phyloP scores from a whole-genome alignment of 2,329 filamentous ascomycete species.

The Colletotrichum zoysiae region DNA sequence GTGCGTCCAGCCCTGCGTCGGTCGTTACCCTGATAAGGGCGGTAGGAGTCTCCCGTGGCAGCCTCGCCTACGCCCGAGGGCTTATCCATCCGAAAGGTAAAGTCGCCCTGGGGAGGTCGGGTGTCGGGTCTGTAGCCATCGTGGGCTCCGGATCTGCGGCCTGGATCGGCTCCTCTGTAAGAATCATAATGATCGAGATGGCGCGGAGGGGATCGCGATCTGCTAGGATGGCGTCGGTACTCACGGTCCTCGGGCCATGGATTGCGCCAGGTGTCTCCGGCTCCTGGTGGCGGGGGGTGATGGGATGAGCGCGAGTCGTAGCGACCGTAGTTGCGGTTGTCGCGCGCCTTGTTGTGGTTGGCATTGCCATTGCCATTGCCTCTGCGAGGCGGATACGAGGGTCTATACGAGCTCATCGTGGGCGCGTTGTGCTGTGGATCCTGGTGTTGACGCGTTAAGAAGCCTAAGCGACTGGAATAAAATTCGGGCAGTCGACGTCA shows the following conservation, averaged over 20 bases:
- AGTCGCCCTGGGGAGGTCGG: constrained; percentile 60
- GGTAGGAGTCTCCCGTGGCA: constrained; percentile 48
- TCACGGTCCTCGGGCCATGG: constrained; percentile 41
- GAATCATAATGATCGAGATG: constrained; percentile 27
- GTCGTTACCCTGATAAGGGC: constrained; percentile 44
- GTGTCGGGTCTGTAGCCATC: constrained; percentile 53
- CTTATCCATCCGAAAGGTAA: constrained; percentile 67
- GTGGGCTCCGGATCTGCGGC: constrained; percentile 35
- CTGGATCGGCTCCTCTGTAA: constrained; percentile 35
- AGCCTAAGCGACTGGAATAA: constrained; percentile 17
- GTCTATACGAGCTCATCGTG: constrained; percentile 40
- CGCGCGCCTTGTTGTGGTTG: constrained; percentile 1
- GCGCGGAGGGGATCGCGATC: constrained; percentile 33
- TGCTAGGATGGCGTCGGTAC: constrained; percentile 30
- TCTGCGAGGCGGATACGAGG: constrained; percentile 33
- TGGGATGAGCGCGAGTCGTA: constrained; percentile 18
- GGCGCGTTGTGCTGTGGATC: constrained; percentile 38
- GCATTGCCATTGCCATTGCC: constrained; percentile 22
- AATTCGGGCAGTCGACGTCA: constrained; percentile 33
- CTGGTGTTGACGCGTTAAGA: constrained; percentile 40
- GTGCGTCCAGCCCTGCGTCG: constrained; percentile 23
- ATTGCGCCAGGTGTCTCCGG: constrained; percentile 27
- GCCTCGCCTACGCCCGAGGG: constrained; percentile 61
- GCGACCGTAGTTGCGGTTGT: constrained; percentile 31
- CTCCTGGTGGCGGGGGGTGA: constrained; percentile 28